These are phyloP conservation scores for Sordariomycetes sp. DNA, from an alignment of 2,329 filamentous ascomycete genomes.

Conservation along the genomic window DNA sequence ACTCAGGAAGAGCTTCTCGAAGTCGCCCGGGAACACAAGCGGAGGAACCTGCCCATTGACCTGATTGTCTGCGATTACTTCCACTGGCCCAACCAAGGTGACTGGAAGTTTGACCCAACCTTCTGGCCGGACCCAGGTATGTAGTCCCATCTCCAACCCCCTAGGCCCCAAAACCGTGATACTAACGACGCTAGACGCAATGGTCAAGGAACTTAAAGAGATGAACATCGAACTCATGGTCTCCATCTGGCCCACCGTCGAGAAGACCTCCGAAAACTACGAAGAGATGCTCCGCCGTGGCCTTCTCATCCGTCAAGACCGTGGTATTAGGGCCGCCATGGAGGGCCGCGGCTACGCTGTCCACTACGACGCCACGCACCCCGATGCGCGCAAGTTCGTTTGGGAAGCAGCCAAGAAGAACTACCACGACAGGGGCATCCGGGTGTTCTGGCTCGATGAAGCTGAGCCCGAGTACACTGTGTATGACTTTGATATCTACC, in stretches of 20 bases:
- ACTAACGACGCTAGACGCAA: conserved; percentile 33
- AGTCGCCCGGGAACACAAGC: conserved; percentile 50
- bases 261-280: conserved; percentile 49
- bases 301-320: conserved; percentile 49
- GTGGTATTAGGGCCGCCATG: conserved; percentile 49
- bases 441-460: conserved; percentile 60
- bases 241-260: conserved; percentile 60
- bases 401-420: conserved; percentile 51
- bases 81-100: conserved; percentile 58
- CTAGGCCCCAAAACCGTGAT: neutral
- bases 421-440: conserved; percentile 54
- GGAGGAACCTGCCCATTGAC: conserved; percentile 47
- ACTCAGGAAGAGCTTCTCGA: conserved; percentile 54
- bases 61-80: conserved; percentile 62
- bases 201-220: conserved; percentile 51
- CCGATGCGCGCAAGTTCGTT: conserved; percentile 45
- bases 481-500: conserved; percentile 60
- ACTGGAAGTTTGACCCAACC: conserved; percentile 56
- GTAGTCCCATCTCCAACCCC: neutral
- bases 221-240: conserved; percentile 59
- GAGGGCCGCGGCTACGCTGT: conserved; percentile 49
- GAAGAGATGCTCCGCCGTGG: conserved; percentile 52
- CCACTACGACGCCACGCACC: conserved; percentile 57
- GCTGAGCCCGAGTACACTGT: conserved; percentile 56
- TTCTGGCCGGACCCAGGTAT: conserved; percentile 55